Evolutionary conservation across 2,329 filamentous ascomycete genomes (phyloP), one percentile per base, ranked within the genome.

Genomic region (Cytospora leucostoma): DNA sequence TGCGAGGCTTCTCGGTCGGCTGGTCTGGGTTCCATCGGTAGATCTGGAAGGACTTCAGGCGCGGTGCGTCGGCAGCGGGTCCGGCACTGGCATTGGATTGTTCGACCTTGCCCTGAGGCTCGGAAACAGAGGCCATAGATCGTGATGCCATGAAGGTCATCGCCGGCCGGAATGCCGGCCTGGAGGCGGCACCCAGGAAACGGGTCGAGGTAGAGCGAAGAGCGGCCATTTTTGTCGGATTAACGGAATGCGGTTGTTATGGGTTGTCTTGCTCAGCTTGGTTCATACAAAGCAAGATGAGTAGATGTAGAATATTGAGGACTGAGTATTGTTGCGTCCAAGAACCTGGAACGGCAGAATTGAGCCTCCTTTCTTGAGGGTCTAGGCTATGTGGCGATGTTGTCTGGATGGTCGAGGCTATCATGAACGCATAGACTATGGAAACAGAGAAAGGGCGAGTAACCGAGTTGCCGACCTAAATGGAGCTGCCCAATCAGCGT

Each of bases 11-110:
- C 79, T 91, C 88, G 73, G 88, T 87, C 64, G 95, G 95, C 75
- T 88, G 85, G 75, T 98, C 95, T 66, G 95, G 95, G 77, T 96
- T 96, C 95, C 95, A 99, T 77, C 95, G 88, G 88, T 99, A 99
- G 83, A 99, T 90, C 79, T 97, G 90, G 87, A 99, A 99, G 58
- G 90, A 93, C 89, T 97, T 98, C 81, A 91, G 87, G 72, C 82
- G 83, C 62, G 90, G 83, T 71, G 90, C 84, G 69, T 86, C 78
- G 63, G 85, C 79, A 56, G 85, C 84, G 56, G 86, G 83, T 40
- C 40, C 54, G 32, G 51, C 33, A 38, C 57, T 37, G 7, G 65
- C 59, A 52, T 66, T 57, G 32, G 65, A 63, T 4, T 61, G 38
- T 40, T 65, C 59, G n/a, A 66, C 63, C 27, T 63, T 59, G 33